phyloP scores from a whole-genome alignment of 352 stramenopile genomes.

The Globisporangium polare region DNA sequence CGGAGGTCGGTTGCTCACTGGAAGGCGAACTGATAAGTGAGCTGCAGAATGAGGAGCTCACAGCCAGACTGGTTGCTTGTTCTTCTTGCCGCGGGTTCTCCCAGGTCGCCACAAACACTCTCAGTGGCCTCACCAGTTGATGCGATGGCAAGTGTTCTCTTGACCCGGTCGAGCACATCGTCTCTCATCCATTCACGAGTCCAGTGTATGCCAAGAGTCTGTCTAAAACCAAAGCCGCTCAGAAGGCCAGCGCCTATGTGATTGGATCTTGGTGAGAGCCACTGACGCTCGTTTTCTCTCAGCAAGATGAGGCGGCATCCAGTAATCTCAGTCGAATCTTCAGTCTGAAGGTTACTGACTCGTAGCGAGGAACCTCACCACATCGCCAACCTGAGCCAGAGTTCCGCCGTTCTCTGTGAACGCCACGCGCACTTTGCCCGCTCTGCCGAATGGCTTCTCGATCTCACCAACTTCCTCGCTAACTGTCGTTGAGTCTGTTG shows the following conservation, averaged over 20 bases:
- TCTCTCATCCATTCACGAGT: too few species aligned
- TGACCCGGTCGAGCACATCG: too few species aligned
- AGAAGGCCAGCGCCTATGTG: too few species aligned
- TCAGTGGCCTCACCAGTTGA: too few species aligned
- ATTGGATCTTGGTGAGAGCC: neutral
- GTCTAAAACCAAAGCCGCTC: too few species aligned
- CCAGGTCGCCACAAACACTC: neutral
- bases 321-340: neutral
- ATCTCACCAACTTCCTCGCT: conserved; percentile 40
- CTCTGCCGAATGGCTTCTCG: conserved; percentile 75
- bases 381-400: conserved; percentile 35
- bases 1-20: neutral
- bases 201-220: too few species aligned
- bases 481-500: neutral
- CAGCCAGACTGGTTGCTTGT: neutral
- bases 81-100: neutral
- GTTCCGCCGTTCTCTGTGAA: conserved; percentile 47
- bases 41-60: neutral
- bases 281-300: neutral
- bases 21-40: neutral
- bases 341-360: neutral
- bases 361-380: conserved; percentile 20
- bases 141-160: too few species aligned
- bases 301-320: too few species aligned
- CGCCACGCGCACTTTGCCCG: conserved; percentile 61